These are phyloP conservation scores for Dendrocalamus latiflorus DNA, from an alignment of 202 grass and related monocot species.

Conservation along the genomic window DNA sequence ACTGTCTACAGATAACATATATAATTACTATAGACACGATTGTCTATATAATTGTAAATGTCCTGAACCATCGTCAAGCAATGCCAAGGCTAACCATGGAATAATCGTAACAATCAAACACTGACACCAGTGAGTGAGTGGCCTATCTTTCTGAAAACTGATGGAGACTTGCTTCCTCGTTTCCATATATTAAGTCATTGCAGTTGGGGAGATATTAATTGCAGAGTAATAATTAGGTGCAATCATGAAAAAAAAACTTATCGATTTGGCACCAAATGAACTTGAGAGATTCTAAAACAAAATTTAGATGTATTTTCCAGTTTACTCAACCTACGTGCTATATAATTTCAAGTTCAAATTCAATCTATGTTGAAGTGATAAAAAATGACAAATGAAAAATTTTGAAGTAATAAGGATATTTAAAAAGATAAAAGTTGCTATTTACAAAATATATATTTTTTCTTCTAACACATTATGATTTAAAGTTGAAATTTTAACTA, in stretches of 20 bases:
- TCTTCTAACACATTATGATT: too few species aligned
- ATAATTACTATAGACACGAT: too few species aligned
- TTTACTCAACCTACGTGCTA: neutral
- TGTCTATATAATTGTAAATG: too few species aligned
- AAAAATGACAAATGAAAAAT: neutral
- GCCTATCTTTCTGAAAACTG: neutral
- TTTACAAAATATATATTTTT: too few species aligned
- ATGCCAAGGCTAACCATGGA: neutral
- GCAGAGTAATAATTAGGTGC: neutral
- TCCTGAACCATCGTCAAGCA: neutral
- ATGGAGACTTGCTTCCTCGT: neutral
- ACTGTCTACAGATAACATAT: too few species aligned
- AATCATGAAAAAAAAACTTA: neutral
- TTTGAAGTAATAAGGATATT: too few species aligned
- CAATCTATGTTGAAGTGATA: neutral
- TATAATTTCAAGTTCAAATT: neutral
- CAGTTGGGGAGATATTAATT: neutral
- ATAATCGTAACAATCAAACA: neutral
- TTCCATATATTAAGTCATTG: neutral
- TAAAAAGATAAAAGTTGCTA: too few species aligned
- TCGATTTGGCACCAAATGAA: neutral
- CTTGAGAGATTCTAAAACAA: neutral
- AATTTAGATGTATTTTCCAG: neutral
- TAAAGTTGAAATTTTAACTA: too few species aligned
- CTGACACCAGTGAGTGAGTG: neutral